A percentile compares a stretch with the other conserved stretches of the same genome.
Evolutionary conservation across 352 stramenopile species (phyloP).

Genomic region (Globisporangium perplexum): DNA sequence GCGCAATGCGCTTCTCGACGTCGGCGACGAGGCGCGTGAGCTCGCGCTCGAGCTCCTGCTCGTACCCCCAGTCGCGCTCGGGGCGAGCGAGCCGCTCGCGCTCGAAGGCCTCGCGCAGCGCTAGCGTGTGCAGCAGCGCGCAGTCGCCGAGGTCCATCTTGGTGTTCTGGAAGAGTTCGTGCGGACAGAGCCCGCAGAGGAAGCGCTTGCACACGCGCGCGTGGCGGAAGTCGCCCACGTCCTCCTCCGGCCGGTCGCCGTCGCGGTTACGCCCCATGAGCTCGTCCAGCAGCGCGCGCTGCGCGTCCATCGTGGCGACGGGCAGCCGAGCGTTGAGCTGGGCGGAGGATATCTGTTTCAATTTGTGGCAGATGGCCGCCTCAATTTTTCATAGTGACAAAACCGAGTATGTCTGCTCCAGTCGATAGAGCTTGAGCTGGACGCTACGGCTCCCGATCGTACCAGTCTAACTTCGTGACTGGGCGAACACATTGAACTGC

Average conservation of each 20-base stretch:
- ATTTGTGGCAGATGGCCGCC: too few species aligned
- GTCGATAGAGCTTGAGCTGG: too few species aligned
- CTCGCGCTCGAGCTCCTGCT: conserved; percentile 59
- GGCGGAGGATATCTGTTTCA: too few species aligned
- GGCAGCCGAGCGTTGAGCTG: too few species aligned
- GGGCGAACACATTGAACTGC: too few species aligned
- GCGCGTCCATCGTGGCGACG: conserved; percentile 53
- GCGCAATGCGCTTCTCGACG: conserved; percentile 81
- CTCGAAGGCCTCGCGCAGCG: conserved; percentile 62
- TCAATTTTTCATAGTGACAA: too few species aligned
- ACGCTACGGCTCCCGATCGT: too few species aligned
- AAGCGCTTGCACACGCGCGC: conserved; percentile 75
- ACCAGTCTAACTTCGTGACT: too few species aligned
- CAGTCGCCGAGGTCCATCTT: conserved; percentile 82
- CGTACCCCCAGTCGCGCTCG: conserved; percentile 53
- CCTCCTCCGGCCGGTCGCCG: conserved; percentile 76
- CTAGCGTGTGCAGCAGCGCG: conserved; percentile 59
- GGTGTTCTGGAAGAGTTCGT: conserved; percentile 89
- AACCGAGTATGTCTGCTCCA: too few species aligned
- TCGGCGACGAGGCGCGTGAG: conserved; percentile 56
- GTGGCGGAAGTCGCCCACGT: conserved; percentile 68
- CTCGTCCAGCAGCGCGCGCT: conserved; percentile 83
- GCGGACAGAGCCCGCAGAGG: conserved; percentile 76
- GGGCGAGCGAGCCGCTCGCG: conserved; percentile 15
- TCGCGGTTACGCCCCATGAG: conserved; percentile 92